A percentile compares a stretch with the other conserved stretches of the same genome.
These are phyloP conservation scores for Geotrichum histeridarum DNA, from an alignment of 1,139 yeast species.

Conservation along the genomic window DNA sequence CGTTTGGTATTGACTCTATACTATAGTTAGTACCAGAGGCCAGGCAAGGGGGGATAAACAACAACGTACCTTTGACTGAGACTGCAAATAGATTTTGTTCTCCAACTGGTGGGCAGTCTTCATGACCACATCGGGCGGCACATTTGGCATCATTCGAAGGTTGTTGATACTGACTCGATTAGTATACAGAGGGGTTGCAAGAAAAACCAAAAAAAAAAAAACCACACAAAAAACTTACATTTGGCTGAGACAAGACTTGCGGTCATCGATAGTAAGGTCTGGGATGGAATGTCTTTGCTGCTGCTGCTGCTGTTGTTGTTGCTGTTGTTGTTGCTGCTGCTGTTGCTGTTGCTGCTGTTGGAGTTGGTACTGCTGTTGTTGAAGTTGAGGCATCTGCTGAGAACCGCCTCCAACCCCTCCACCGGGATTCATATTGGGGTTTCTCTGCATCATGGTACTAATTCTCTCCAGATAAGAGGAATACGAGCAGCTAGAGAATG, in stretches of 20 bases:
- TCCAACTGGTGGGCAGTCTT: conserved; percentile 1
- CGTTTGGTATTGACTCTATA: background rate
- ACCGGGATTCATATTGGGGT: background rate
- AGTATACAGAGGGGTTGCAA: background rate
- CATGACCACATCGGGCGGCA: background rate
- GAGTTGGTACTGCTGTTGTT: conserved; percentile 2
- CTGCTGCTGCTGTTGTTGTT: conserved; percentile 1
- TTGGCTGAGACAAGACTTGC: background rate
- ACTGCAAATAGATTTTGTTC: background rate
- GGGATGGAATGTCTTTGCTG: background rate
- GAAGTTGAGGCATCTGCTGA: background rate
- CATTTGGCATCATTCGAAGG: background rate
- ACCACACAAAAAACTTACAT: background rate
- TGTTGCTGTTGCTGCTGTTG: conserved; percentile 8
- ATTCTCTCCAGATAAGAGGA: background rate
- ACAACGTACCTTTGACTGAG: conserved; percentile 3
- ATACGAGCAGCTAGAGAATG: background rate
- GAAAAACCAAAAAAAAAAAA: background rate
- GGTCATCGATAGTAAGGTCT: conserved; percentile 2
- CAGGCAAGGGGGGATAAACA: background rate
- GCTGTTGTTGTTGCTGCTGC: conserved; percentile 8
- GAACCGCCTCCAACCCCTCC: background rate
- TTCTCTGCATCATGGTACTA: background rate
- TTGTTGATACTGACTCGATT: background rate
- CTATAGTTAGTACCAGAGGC: background rate